These are phyloP conservation scores for Crithidia mellificae DNA, from an alignment of 208 protist genomes.

Conservation along the genomic window DNA sequence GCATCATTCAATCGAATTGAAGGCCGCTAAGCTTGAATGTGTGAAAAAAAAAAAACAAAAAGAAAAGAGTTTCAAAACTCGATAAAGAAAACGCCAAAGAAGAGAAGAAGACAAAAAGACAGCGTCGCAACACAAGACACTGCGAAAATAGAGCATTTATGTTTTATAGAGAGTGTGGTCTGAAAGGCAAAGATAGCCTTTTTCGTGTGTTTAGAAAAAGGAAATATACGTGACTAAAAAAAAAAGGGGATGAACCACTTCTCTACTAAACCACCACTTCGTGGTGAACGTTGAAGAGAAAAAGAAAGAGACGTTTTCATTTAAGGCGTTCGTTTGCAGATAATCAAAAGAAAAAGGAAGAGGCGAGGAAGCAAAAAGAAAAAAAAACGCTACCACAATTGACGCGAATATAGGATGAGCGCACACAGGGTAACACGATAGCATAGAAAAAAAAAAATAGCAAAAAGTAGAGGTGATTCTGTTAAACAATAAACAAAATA, in stretches of 20 bases:
- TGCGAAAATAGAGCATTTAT: no score
- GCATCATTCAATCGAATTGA: neutral
- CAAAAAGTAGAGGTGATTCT: no score
- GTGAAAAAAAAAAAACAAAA: slow-evolving; percentile 2
- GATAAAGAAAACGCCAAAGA: neutral
- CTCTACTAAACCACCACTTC: no score
- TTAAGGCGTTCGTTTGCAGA: no score
- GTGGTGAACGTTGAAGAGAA: no score
- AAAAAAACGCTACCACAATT: neutral
- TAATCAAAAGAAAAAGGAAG: neutral
- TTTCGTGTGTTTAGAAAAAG: no score
- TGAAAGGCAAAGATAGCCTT: no score
- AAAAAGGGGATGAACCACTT: no score
- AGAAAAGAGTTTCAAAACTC: neutral
- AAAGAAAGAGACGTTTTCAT: no score
- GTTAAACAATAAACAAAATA: neutral
- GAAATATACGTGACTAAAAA: no score
- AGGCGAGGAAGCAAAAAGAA: neutral
- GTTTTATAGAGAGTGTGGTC: no score
- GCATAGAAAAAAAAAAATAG: neutral
- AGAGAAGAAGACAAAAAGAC: neutral
- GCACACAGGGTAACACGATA: neutral
- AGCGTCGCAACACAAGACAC: neutral
- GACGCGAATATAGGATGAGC: no score
- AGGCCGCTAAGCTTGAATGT: slow-evolving; percentile 9